Evolutionary conservation across 2,329 filamentous ascomycete species (phyloP).

Genomic region (Trichoderma koningiopsis): DNA sequence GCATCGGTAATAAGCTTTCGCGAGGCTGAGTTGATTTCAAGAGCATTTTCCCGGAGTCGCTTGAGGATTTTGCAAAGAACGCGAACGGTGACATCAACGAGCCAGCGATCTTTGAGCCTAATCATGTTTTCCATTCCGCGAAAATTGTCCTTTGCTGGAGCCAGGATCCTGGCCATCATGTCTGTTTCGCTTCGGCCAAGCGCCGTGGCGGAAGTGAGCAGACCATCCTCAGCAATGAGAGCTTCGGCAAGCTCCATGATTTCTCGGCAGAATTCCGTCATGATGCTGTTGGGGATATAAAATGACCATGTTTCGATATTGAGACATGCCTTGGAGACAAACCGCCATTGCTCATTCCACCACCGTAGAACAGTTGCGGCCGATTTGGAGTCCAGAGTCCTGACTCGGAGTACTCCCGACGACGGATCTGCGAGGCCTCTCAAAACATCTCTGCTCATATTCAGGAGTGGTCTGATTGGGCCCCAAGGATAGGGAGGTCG

Average conservation of each 20-base stretch:
- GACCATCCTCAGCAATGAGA: constrained; percentile 80
- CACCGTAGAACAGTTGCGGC: constrained; percentile 69
- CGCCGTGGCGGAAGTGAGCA: constrained; percentile 69
- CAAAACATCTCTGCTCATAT: constrained; percentile 59
- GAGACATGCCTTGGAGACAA: constrained; percentile 77
- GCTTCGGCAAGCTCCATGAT: constrained; percentile 91
- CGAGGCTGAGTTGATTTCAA: constrained; percentile 66
- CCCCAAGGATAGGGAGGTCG: constrained; percentile 52
- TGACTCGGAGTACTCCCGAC: constrained; percentile 58
- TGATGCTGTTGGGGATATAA: constrained; percentile 70
- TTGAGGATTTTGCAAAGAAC: constrained; percentile 82
- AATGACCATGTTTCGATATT: constrained; percentile 84
- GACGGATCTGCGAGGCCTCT: constrained; percentile 58
- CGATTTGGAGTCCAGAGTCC: constrained; percentile 61
- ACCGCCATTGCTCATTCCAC: constrained; percentile 84
- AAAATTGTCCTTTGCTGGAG: constrained; percentile 49
- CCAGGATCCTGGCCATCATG: constrained; percentile 45
- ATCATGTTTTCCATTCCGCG: constrained; percentile 85
- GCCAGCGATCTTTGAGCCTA: constrained; percentile 81
- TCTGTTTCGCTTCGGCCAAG: constrained; percentile 41
- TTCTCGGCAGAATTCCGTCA: constrained; percentile 93
- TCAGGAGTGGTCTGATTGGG: constrained; percentile 59
- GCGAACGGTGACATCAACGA: constrained; percentile 79
- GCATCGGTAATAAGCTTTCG: constrained; percentile 66
- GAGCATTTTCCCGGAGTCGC: constrained; percentile 74